A percentile compares a stretch with the other conserved stretches of the same genome.
Conservation (phyloP, 306 rosid genomes). For the Casuarina glauca region DNA sequence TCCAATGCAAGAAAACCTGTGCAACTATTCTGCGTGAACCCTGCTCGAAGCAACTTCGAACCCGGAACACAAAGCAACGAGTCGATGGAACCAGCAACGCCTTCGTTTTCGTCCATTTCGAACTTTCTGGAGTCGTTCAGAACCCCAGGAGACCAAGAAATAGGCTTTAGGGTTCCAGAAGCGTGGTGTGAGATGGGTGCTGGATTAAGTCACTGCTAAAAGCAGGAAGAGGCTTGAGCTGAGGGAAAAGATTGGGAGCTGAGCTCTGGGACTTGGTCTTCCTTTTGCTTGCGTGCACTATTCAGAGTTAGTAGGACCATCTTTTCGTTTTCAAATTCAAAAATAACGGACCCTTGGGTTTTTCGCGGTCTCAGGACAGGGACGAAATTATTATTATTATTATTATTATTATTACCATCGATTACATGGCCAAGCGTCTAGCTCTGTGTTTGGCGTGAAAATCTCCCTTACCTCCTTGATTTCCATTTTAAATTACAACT, state of each 20-base stretch:
- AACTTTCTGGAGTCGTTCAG: conserved; percentile 1
- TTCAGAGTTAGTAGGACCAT: neutral
- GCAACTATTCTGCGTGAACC: conserved; percentile 7
- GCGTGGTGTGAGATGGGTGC: neutral
- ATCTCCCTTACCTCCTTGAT: no score
- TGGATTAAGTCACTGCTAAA: neutral
- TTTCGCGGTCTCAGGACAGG: neutral
- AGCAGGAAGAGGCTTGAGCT: neutral
- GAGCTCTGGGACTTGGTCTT: neutral
- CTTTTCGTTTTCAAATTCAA: neutral
- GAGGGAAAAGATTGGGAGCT: neutral
- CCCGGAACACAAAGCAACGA: conserved; percentile 27
- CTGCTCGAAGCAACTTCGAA: conserved; percentile 27
- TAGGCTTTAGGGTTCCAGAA: neutral
- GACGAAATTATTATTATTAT: neutral
- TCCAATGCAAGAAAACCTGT: conserved; percentile 7
- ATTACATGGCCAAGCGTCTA: no score
- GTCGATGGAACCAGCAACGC: conserved; percentile 12
- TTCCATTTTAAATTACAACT: no score
- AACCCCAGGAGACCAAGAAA: conserved; percentile 1
- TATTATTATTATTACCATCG: no score
- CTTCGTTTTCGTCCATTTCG: neutral
- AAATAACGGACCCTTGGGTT: neutral
- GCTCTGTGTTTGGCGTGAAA: no score
- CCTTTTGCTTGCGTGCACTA: neutral